phyloP scores from a whole-genome alignment of 306 rosid genomes.

The Vachellia collinsii region DNA sequence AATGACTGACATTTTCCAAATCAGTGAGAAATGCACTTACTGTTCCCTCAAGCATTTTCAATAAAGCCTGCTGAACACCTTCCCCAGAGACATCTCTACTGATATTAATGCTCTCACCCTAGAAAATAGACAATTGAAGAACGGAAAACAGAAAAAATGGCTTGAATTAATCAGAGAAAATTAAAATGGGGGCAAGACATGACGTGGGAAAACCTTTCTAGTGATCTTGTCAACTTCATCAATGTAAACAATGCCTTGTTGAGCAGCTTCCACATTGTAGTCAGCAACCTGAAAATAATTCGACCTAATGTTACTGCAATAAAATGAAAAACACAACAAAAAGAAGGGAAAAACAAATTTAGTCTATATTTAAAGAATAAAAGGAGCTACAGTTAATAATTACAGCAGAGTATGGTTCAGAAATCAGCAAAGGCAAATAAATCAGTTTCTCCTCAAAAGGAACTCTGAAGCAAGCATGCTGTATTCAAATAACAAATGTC shows the following conservation, averaged over 20 bases:
- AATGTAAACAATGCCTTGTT: conserved; percentile 96
- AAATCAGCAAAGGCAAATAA: background rate
- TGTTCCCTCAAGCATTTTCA: conserved; percentile 98
- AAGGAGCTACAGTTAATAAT: background rate
- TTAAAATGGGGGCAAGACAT: background rate
- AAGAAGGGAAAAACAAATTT: background rate
- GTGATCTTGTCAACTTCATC: conserved; percentile 98
- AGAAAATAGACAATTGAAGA: conserved; percentile 40
- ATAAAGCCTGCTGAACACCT: conserved; percentile 97
- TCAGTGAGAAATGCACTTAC: conserved; percentile 55
- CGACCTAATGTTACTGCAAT: background rate
- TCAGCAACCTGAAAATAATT: conserved; percentile 74
- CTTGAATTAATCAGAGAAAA: conserved; percentile 10
- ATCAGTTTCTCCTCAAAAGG: background rate
- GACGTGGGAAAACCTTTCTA: conserved; percentile 68
- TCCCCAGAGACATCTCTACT: conserved; percentile 99
- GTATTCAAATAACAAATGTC: conserved; percentile 14
- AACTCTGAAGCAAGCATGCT: conserved; percentile 19
- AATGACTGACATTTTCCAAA: conserved; percentile 3
- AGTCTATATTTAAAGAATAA: background rate
- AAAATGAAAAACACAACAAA: background rate
- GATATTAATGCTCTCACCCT: conserved; percentile 96
- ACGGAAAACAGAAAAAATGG: conserved; percentile 21
- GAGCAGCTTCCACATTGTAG: conserved; percentile 95
- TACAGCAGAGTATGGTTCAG: background rate